These are phyloP conservation scores for Ascochyta pisi DNA, from an alignment of 2,329 filamentous ascomycete species.

Conservation along the genomic window DNA sequence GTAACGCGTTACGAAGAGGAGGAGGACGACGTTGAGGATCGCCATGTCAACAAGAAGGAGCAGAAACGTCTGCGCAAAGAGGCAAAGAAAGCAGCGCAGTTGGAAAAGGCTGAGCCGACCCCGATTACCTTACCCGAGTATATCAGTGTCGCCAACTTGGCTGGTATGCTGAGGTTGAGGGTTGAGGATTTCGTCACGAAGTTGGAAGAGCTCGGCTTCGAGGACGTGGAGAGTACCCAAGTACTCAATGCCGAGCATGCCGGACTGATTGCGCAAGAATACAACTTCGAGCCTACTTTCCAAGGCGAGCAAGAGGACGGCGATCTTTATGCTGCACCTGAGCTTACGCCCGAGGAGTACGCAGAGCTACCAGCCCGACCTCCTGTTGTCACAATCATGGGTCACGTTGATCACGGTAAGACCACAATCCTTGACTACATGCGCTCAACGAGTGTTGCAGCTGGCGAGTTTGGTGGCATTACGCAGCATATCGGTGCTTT, in stretches of 20 bases:
- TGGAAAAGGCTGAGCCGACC: constrained; percentile 36
- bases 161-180: constrained; percentile 74
- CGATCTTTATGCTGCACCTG: constrained; percentile 71
- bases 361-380: constrained; percentile 74
- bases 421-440: constrained; percentile 94
- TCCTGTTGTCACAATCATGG: constrained; percentile 98
- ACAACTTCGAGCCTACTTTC: constrained; percentile 85
- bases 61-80: constrained; percentile 43
- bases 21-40: constrained; percentile 36
- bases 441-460: constrained; percentile 89
- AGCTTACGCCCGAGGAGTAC: constrained; percentile 65
- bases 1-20: constrained; percentile 34
- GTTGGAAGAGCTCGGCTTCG: constrained; percentile 88
- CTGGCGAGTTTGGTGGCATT: constrained; percentile 92
- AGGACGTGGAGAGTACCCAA: constrained; percentile 80
- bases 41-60: constrained; percentile 33
- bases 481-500: constrained; percentile 99
- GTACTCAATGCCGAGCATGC: constrained; percentile 91
- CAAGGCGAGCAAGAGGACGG: constrained; percentile 66
- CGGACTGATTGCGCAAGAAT: constrained; percentile 88
- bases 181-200: constrained; percentile 74
- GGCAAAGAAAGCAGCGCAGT: constrained; percentile 44
- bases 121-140: constrained; percentile 84
- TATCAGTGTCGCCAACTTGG: constrained; percentile 85
- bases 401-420: constrained; percentile 98